Conservation (phyloP, 495 filamentous ascomycete genomes). For the Pseudotulostoma volvatum region DNA sequence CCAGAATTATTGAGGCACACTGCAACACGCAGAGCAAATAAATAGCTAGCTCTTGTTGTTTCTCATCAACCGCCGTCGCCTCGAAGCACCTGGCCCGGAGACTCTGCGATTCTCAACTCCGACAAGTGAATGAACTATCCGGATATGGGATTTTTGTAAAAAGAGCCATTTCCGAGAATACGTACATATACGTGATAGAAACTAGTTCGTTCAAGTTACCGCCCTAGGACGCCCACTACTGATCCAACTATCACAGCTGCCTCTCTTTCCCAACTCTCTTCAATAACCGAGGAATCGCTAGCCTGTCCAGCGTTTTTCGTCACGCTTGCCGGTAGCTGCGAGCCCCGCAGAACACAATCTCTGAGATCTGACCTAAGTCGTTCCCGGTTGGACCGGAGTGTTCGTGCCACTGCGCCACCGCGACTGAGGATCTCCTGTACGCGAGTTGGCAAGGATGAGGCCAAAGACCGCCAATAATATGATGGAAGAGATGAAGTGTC, state of each 20-base stretch:
- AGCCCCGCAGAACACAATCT: conserved; percentile 67
- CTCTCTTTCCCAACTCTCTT: conserved; percentile 69
- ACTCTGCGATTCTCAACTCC: too few species aligned
- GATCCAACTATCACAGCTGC: conserved; percentile 88
- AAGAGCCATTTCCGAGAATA: too few species aligned
- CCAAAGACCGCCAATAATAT: conserved; percentile 82
- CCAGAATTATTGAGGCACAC: too few species aligned
- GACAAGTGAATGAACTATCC: too few species aligned
- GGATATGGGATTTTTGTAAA: too few species aligned
- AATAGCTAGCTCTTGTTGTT: too few species aligned
- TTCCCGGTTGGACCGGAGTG: conserved; percentile 59
- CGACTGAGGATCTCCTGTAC: conserved; percentile 69
- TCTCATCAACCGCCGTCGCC: too few species aligned
- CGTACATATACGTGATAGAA: too few species aligned
- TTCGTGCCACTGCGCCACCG: conserved; percentile 70
- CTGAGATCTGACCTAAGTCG: conserved; percentile 59
- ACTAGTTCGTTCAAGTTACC: too few species aligned
- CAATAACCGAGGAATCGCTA: conserved; percentile 20
- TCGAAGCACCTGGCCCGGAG: too few species aligned
- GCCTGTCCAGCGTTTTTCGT: conserved; percentile 14
- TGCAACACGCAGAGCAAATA: too few species aligned
- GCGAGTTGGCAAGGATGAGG: conserved; percentile 54
- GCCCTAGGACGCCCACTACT: conserved; percentile 37
- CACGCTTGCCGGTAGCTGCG: conserved; percentile 36
- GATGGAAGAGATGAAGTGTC: conserved; percentile 78